Conservation (phyloP, 345 rosid species). For the Clausena lansium region DNA sequence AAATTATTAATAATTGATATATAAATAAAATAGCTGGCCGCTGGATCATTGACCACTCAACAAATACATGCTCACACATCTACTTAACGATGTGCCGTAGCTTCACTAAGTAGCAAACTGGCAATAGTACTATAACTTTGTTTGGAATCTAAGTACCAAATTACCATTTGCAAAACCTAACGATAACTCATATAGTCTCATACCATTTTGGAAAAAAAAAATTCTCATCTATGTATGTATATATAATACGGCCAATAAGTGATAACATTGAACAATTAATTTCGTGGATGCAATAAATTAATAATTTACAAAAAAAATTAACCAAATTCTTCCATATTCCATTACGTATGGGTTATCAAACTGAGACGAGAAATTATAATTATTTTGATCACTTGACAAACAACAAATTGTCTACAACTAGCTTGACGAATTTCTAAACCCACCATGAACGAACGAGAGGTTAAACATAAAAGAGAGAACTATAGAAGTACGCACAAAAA, state of each 20-base stretch:
- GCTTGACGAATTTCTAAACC: not conserved
- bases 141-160: conserved; percentile 3
- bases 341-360: not conserved
- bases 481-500: not conserved
- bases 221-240: not conserved
- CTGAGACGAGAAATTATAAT: not conserved
- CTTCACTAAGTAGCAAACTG: conserved; percentile 7
- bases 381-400: not conserved
- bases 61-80: conserved; percentile 25
- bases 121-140: conserved; percentile 19
- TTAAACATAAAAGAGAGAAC: not conserved
- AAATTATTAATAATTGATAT: not conserved
- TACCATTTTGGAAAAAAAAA: not conserved
- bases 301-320: not conserved
- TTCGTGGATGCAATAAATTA: not conserved
- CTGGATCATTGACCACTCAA: conserved; percentile 39
- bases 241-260: not conserved
- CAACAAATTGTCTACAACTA: not conserved
- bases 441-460: not conserved
- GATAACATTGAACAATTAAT: not conserved
- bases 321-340: not conserved
- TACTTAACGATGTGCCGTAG: conserved; percentile 17
- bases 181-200: not conserved
- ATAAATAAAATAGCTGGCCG: conserved; percentile 31
- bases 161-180: not conserved